phyloP scores from a whole-genome alignment of 331 rosid genomes.

The Telfairia occidentalis region DNA sequence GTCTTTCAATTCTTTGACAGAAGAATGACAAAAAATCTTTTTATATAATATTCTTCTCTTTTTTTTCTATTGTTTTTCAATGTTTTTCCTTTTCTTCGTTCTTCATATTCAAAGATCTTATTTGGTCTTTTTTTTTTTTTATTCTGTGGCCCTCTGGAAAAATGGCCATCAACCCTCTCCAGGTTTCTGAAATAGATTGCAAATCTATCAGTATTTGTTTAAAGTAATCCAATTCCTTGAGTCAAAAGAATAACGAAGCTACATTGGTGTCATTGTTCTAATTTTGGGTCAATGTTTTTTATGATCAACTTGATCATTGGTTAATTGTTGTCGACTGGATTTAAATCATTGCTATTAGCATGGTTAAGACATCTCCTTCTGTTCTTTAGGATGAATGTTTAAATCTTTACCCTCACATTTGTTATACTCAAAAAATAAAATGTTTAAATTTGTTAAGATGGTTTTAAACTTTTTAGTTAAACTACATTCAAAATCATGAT shows the following conservation, averaged over 20 bases:
- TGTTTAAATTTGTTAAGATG: too few relatives aligned
- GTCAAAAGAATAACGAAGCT: neutral
- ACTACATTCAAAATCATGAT: too few relatives aligned
- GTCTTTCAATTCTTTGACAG: constrained; percentile 9
- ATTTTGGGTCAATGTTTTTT: neutral
- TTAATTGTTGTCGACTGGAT: too few relatives aligned
- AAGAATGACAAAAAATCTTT: constrained; percentile 11
- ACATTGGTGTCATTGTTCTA: neutral
- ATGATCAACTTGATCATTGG: too few relatives aligned
- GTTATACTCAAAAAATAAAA: too few relatives aligned
- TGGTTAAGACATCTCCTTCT: too few relatives aligned
- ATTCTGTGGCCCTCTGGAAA: neutral
- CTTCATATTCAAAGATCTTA: neutral
- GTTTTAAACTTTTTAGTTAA: too few relatives aligned
- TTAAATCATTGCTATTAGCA: too few relatives aligned
- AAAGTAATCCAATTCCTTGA: neutral
- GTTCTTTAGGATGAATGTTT: too few relatives aligned
- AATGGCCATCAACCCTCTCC: neutral
- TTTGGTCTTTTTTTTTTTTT: neutral
- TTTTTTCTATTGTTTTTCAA: neutral
- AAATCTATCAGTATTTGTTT: neutral
- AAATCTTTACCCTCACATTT: too few relatives aligned
- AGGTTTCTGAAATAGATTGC: neutral
- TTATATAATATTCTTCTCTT: neutral
- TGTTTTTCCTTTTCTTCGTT: neutral